Percentiles rank a stretch among this genome's conserved stretches.
phyloP scores from a whole-genome alignment of 1,284 basidiomycete genomes.

The Schizophyllum commune region DNA sequence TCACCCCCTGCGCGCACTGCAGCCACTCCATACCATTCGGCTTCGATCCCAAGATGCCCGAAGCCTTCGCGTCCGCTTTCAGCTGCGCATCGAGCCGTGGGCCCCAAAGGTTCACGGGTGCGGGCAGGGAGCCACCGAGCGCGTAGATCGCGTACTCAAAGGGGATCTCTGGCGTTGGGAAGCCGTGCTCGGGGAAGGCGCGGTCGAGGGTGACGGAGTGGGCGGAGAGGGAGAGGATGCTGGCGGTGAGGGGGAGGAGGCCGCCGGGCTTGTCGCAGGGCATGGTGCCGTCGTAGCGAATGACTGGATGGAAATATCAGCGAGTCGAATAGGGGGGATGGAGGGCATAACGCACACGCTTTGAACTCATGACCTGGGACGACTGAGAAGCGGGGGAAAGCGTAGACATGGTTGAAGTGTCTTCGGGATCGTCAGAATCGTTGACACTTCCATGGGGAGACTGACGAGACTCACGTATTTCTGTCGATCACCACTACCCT shows the following conservation, averaged over 20 bases:
- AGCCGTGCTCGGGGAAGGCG: conserved; percentile 38
- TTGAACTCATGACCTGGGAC: conserved; percentile 67
- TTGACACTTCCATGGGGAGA: no score
- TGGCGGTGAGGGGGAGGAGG: conserved; percentile 12
- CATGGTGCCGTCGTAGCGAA: conserved; percentile 49
- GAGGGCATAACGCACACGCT: conserved; percentile 40
- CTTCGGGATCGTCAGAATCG: conserved; percentile 17
- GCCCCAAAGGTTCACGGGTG: conserved; percentile 50
- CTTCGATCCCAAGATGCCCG: conserved; percentile 35
- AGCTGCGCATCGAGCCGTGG: conserved; percentile 31
- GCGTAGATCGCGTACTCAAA: conserved; percentile 56
- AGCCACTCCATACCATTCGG: conserved; percentile 40
- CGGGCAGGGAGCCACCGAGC: conserved; percentile 47
- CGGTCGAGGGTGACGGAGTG: conserved; percentile 39
- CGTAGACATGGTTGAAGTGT: conserved; percentile 50
- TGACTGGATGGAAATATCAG: conserved; percentile 30
- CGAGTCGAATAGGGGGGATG: neutral
- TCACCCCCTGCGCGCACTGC: conserved; percentile 33
- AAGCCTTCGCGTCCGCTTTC: neutral
- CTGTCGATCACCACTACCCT: conserved; percentile 61
- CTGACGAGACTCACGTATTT: conserved; percentile 42
- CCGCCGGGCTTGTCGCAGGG: neutral
- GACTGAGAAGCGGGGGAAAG: conserved; percentile 56
- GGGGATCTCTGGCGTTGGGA: conserved; percentile 20
- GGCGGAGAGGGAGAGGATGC: conserved; percentile 34